Conservation (phyloP, 129 eudicot genomes). For the Chrysanthemum lavandulifolium region DNA sequence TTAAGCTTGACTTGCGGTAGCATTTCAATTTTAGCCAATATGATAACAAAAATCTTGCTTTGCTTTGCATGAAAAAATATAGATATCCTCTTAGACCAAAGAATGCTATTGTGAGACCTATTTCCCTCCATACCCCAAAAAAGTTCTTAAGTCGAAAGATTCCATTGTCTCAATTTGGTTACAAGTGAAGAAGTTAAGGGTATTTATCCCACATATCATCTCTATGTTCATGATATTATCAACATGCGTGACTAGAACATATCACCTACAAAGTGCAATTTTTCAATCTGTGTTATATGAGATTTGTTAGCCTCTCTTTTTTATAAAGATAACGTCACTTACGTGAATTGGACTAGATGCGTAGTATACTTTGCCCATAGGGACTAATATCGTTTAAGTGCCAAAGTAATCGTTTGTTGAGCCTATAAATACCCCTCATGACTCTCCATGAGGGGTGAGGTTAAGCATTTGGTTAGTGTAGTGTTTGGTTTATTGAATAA, state of each 20-base stretch:
- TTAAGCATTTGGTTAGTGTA: too few species aligned
- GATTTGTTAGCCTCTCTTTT: too few species aligned
- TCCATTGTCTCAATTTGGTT: not conserved
- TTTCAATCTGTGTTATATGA: too few species aligned
- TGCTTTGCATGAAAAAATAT: not conserved
- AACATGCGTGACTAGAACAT: slow-evolving; percentile 1
- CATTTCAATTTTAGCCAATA: not conserved
- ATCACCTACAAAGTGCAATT: too few species aligned
- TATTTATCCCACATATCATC: slow-evolving; percentile 1
- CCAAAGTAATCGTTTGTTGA: too few species aligned
- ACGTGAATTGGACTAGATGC: too few species aligned
- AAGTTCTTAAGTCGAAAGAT: not conserved
- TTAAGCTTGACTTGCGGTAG: not conserved
- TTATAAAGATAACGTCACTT: too few species aligned
- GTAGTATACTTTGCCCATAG: too few species aligned
- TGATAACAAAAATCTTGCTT: not conserved
- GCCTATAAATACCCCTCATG: too few species aligned
- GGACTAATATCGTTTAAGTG: too few species aligned
- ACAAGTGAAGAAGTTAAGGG: not conserved
- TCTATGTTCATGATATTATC: slow-evolving; percentile 1
- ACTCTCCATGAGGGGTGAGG: too few species aligned
- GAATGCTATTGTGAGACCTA: slow-evolving; percentile 8
- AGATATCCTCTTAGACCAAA: not conserved
- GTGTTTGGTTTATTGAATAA: too few species aligned
- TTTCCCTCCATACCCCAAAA: slow-evolving; percentile 2